These are phyloP conservation scores for Verticillium longisporum DNA, from an alignment of 2,329 filamentous ascomycete genomes.

Conservation along the genomic window DNA sequence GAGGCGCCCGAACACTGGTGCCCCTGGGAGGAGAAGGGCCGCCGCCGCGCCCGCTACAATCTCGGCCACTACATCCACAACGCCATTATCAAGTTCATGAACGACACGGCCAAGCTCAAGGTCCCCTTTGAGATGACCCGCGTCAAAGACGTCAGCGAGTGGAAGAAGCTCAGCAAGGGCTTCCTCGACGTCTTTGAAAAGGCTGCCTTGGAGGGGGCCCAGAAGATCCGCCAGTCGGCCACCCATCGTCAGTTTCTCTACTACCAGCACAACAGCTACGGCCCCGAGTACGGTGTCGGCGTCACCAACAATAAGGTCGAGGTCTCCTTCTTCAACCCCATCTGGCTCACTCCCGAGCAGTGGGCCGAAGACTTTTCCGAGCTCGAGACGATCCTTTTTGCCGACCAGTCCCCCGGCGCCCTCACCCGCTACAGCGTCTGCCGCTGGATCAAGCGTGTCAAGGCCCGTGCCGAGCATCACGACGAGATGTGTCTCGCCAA, in stretches of 20 bases:
- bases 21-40: background rate
- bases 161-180: background rate
- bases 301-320: slow-evolving; percentile 4
- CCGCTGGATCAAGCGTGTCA: background rate
- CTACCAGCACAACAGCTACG: slow-evolving; percentile 8
- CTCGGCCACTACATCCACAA: background rate
- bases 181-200: background rate
- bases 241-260: slow-evolving; percentile 4
- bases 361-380: background rate
- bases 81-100: background rate
- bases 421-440: background rate
- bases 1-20: slow-evolving; percentile 3
- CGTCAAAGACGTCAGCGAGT: background rate
- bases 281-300: slow-evolving; percentile 3
- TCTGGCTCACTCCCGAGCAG: slow-evolving; percentile 5
- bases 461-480: background rate
- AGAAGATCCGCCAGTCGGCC: background rate
- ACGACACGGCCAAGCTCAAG: background rate
- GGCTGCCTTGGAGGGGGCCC: background rate
- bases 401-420: background rate
- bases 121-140: slow-evolving; percentile 1
- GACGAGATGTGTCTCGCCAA: background rate
- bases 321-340: slow-evolving; percentile 3
- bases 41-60: slow-evolving; percentile 1
- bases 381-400: background rate